Evolutionary conservation across 2,329 filamentous ascomycete genomes (phyloP).

Genomic region (Tolypocladium paradoxum): DNA sequence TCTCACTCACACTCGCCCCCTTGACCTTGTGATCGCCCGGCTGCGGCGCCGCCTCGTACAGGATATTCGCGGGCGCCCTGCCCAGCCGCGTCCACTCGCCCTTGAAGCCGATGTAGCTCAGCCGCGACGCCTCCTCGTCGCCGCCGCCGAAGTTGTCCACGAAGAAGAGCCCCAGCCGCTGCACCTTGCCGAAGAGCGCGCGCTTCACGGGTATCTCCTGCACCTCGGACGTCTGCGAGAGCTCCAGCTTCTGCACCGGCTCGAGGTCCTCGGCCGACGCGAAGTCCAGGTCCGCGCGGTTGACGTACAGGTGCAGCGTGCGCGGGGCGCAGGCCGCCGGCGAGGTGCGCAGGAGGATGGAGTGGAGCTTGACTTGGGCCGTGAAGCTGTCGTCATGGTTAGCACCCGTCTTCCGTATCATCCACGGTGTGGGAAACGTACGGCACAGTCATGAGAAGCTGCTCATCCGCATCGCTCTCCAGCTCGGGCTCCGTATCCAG

Average conservation of each 20-base stretch:
- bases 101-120: conserved; percentile 84
- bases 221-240: conserved; percentile 68
- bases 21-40: conserved; percentile 72
- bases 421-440: conserved; percentile 25
- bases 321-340: conserved; percentile 59
- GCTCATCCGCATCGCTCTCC: conserved; percentile 79
- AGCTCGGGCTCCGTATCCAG: conserved; percentile 63
- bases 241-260: conserved; percentile 65
- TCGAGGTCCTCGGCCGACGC: conserved; percentile 55
- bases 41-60: conserved; percentile 92
- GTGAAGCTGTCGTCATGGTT: conserved; percentile 56
- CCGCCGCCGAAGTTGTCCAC: conserved; percentile 79
- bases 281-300: conserved; percentile 83
- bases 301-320: conserved; percentile 80
- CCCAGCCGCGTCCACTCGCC: conserved; percentile 87
- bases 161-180: conserved; percentile 74
- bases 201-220: conserved; percentile 83
- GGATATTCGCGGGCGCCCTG: conserved; percentile 58
- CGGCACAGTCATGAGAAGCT: conserved; percentile 88
- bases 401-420: neutral
- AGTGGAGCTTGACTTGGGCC: conserved; percentile 85
- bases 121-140: conserved; percentile 66
- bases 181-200: conserved; percentile 81
- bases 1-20: conserved; percentile 41
- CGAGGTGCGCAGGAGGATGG: conserved; percentile 75